Evolutionary conservation across 495 filamentous ascomycete species (phyloP), one percentile per base, ranked within the genome.

Genomic region (Lichina pygmaea): DNA sequence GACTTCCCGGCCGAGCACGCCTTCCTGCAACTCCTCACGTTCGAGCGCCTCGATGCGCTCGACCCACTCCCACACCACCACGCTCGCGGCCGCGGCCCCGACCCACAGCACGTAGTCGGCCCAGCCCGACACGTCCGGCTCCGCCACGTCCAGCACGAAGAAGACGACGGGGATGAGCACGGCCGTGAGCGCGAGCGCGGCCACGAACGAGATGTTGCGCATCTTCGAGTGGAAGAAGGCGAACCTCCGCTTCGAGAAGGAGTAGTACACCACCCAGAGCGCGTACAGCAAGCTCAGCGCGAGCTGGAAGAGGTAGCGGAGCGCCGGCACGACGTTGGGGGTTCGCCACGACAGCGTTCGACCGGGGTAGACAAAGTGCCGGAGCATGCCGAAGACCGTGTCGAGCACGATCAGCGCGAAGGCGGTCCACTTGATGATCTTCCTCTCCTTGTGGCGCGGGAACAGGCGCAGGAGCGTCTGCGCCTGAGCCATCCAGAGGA

Each of bases 11-110:
- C 89, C 89, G 4, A 97, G 65, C 24, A 97, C 86, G 8, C 89
- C 91, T 49, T 93, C 89, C 57, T 92, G 93, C 53, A 81, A 81
- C 53, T 97, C 89, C 54, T 97, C 86, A 44, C 89, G 71, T 59
- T 97, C 89, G 43, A 97, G 61, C 0, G 84, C 84, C 57, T 97
- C 89, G 45, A 97, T 97, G n/a, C 91, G 70, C 57, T 97, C 89
- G 13, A 97, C 89, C 89, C 89, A 97, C 58, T 97, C 89, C 89
- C 89, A 97, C 1, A 97, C 89, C 12, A 95, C 79, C 15, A 94
- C 89, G 61, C 85, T 93, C 7, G 89, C 91, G 2, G 85, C 84
- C 0, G 86, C 85, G 0, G 91, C 89, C 33, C 89, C 91, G 40
- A 95, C 91, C 89, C 91, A 97, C 52, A 89, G 66, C 44, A 95